A percentile compares a stretch with the other conserved stretches of the same genome.
phyloP scores from a whole-genome alignment of 2,329 filamentous ascomycete genomes.

The Raffaelea deltoideospora region DNA sequence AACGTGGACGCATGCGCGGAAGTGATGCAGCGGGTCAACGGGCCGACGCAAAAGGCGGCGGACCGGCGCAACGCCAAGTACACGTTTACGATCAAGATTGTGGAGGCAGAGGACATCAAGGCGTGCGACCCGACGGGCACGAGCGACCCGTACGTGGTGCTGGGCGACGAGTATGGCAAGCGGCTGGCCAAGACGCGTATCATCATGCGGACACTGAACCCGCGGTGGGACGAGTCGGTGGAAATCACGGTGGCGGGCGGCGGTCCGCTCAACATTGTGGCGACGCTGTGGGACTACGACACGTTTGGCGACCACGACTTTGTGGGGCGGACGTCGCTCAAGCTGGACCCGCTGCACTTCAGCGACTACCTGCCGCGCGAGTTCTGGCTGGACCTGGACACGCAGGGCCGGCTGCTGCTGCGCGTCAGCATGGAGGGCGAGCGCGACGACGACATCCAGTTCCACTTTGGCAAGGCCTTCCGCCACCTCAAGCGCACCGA shows the following conservation, averaged over 20 bases:
- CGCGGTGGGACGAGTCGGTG: conserved; percentile 92
- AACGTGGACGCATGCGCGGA: conserved; percentile 84
- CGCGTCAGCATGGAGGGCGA: conserved; percentile 98
- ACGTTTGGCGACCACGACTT: conserved; percentile 95
- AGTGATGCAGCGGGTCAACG: conserved; percentile 59
- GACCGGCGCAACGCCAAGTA: conserved; percentile 65
- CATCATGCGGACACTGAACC: conserved; percentile 79
- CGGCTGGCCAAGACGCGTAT: conserved; percentile 88
- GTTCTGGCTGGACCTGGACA: conserved; percentile 96
- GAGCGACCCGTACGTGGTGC: conserved; percentile 92
- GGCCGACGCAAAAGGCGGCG: conserved; percentile 49
- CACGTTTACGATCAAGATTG: conserved; percentile 97
- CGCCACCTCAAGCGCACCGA: conserved; percentile 88
- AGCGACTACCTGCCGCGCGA: conserved; percentile 89
- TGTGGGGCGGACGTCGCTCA: conserved; percentile 88
- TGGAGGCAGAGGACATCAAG: conserved; percentile 94
- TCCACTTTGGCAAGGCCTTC: conserved; percentile 96
- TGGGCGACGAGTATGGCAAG: conserved; percentile 96
- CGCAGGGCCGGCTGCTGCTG: conserved; percentile 76
- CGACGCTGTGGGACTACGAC: conserved; percentile 97
- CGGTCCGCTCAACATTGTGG: conserved; percentile 87
- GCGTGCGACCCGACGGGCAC: conserved; percentile 91
- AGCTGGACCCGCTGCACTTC: conserved; percentile 95
- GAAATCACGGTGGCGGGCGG: conserved; percentile 88
- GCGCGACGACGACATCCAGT: conserved; percentile 94